Evolutionary conservation across 2,329 filamentous ascomycete species (phyloP).

Genomic region (Blastomyces percursus): DNA sequence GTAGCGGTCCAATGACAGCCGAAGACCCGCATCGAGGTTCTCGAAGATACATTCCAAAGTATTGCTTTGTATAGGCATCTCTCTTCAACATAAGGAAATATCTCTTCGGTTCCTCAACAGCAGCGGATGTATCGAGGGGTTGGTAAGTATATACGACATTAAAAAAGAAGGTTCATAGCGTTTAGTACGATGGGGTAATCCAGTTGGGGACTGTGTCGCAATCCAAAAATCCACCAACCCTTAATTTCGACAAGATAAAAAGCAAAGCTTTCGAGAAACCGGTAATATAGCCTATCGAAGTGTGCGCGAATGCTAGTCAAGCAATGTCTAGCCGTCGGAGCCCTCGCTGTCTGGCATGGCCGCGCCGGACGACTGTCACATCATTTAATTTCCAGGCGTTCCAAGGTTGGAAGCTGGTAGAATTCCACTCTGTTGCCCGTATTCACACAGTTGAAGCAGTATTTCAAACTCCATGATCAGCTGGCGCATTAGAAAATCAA

Average conservation of each 20-base stretch:
- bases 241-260: neutral
- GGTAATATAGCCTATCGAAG: neutral
- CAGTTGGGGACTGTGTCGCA: neutral
- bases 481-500: conserved; percentile 15
- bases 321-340: neutral
- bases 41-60: neutral
- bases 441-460: conserved; percentile 9
- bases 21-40: neutral
- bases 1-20: neutral
- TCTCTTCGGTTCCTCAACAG: neutral
- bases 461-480: conserved; percentile 17
- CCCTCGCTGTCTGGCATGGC: conserved; percentile 5
- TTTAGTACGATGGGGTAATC: neutral
- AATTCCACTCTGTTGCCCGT: too few relatives aligned
- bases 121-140: neutral
- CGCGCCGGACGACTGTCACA: conserved; percentile 4
- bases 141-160: neutral
- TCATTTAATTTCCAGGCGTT: neutral
- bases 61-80: neutral
- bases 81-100: neutral
- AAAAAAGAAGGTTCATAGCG: neutral
- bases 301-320: neutral
- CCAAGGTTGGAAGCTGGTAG: too few relatives aligned
- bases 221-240: neutral
- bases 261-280: neutral